Evolutionary conservation across 2,329 filamentous ascomycete genomes (phyloP).

Genomic region (Penicillium sp.): DNA sequence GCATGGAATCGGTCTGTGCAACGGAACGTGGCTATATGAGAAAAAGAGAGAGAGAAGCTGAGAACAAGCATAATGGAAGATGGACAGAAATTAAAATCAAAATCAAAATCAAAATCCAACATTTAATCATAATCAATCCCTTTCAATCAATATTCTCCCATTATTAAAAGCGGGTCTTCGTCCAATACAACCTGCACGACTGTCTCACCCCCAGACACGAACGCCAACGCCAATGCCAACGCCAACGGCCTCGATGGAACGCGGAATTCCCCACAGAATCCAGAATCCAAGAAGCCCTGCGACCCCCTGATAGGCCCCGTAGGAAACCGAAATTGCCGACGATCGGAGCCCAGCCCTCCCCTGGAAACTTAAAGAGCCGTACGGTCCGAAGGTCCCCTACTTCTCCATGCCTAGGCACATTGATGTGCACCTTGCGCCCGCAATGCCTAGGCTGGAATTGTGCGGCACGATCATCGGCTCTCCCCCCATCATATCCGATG

Average conservation of each 20-base stretch:
- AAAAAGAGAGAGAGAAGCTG: no score
- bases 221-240: slow-evolving; percentile 9
- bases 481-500: neutral
- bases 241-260: neutral
- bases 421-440: no score
- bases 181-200: slow-evolving; percentile 3
- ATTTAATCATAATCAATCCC: no score
- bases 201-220: slow-evolving; percentile 14
- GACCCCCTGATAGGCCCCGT: slow-evolving; percentile 2
- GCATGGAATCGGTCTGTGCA: neutral
- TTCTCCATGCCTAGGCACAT: neutral
- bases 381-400: neutral
- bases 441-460: neutral
- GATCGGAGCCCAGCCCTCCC: neutral
- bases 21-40: no score
- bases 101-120: no score
- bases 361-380: slow-evolving; percentile 2
- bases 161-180: slow-evolving; percentile 20
- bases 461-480: neutral
- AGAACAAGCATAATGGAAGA: no score
- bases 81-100: neutral
- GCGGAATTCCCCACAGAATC: slow-evolving; percentile 8
- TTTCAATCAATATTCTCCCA: slow-evolving; percentile 5
- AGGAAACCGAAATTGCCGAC: slow-evolving; percentile 6
- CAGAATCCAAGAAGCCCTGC: neutral